phyloP scores from a whole-genome alignment of 306 rosid species.

The Herpetospermum pedunculosum region DNA sequence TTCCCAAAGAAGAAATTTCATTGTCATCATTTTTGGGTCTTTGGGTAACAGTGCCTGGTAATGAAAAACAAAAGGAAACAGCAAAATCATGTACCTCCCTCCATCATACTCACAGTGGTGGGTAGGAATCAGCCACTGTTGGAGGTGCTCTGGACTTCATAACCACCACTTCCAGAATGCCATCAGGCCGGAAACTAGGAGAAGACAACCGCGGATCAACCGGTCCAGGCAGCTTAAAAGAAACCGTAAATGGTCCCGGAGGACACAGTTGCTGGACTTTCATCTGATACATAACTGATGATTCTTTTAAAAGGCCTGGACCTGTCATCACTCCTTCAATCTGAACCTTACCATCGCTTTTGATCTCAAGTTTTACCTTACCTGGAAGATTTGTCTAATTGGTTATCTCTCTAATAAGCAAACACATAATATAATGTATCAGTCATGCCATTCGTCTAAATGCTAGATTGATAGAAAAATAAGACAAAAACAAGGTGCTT shows the following conservation, averaged over 20 bases:
- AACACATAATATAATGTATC: background rate
- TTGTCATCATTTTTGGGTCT: background rate
- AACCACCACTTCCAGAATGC: conserved; percentile 37
- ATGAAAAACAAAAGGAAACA: background rate
- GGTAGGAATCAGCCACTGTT: conserved; percentile 10
- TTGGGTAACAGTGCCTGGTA: background rate
- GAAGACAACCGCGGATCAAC: conserved; percentile 44
- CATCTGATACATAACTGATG: conserved; percentile 22
- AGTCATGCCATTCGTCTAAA: too few species aligned
- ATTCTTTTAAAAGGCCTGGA: conserved; percentile 22
- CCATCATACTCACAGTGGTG: conserved; percentile 5
- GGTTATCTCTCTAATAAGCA: background rate
- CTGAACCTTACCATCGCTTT: conserved; percentile 35
- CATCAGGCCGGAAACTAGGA: conserved; percentile 37
- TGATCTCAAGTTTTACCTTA: conserved; percentile 29
- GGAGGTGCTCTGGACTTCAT: conserved; percentile 19
- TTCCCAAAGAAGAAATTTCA: background rate
- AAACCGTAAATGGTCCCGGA: conserved; percentile 34
- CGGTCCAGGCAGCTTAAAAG: conserved; percentile 44
- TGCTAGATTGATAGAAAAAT: background rate
- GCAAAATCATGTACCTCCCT: background rate
- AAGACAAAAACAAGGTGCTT: background rate
- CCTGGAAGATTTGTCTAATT: conserved; percentile 16
- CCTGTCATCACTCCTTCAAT: conserved; percentile 39
- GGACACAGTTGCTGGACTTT: conserved; percentile 43